A percentile compares a stretch with the other conserved stretches of the same genome.
Conservation (phyloP, 768 basidiomycete species). For the Butyriboletus loyo region DNA sequence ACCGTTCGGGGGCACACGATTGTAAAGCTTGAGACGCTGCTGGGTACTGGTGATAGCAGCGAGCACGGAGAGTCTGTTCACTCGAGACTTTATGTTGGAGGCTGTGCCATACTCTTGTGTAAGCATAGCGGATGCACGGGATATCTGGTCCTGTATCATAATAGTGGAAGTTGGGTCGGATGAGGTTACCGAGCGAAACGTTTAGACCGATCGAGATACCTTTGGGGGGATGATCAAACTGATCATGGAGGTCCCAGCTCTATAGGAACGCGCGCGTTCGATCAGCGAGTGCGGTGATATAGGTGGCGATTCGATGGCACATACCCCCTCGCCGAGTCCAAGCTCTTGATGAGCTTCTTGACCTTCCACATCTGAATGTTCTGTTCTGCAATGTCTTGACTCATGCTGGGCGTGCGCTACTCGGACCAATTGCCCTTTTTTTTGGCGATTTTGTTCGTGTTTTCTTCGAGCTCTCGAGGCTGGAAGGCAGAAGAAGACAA, state of each 20-base stretch:
- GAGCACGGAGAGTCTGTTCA: slow-evolving; percentile 94
- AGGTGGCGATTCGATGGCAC: slow-evolving; percentile 1
- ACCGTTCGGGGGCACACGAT: slow-evolving; percentile 93
- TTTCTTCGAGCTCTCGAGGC: slow-evolving; percentile 11
- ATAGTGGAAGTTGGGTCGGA: not conserved
- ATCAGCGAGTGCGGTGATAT: slow-evolving; percentile 17
- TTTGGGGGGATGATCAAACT: slow-evolving; percentile 96
- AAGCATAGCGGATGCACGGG: slow-evolving; percentile 90
- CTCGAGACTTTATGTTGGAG: slow-evolving; percentile 99
- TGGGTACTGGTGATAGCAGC: slow-evolving; percentile 98
- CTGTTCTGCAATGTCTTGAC: slow-evolving; percentile 84
- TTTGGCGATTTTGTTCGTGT: not conserved
- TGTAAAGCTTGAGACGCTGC: slow-evolving; percentile 95
- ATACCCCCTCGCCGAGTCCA: slow-evolving; percentile 72
- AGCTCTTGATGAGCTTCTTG: slow-evolving; percentile 98
- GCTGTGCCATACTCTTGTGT: slow-evolving; percentile 98
- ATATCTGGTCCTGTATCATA: slow-evolving; percentile 79
- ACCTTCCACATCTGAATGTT: slow-evolving; percentile 99
- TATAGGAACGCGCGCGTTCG: slow-evolving; percentile 30
- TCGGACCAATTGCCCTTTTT: slow-evolving; percentile 10
- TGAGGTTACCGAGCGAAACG: not conserved
- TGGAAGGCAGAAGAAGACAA: slow-evolving; percentile 25
- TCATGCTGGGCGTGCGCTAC: slow-evolving; percentile 54
- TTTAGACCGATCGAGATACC: slow-evolving; percentile 39
- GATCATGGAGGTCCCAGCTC: slow-evolving; percentile 98